Conservation (phyloP, 306 rosid genomes). For the Castanospermum australe region DNA sequence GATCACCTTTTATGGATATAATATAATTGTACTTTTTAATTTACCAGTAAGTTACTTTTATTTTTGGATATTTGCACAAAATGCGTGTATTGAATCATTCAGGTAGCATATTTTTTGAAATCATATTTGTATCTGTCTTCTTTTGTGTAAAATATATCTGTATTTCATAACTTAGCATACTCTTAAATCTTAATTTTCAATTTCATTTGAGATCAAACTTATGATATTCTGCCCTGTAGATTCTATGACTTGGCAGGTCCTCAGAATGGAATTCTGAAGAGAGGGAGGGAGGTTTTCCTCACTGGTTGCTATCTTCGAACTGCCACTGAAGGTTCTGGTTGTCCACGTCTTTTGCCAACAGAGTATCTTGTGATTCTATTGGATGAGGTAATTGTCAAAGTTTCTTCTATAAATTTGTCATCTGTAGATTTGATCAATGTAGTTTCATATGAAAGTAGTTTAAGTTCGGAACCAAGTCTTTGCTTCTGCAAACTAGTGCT, state of each 20-base stretch:
- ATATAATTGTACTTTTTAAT: background rate
- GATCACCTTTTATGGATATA: background rate
- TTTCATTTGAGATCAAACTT: constrained; percentile 12
- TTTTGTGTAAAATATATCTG: background rate
- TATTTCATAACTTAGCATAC: background rate
- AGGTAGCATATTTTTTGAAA: background rate
- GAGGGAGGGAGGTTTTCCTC: constrained; percentile 84
- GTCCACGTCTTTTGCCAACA: constrained; percentile 84
- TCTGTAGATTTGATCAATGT: constrained; percentile 9
- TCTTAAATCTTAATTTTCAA: constrained; percentile 7
- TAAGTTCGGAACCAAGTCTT: constrained; percentile 7
- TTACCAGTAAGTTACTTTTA: background rate
- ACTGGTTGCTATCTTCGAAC: constrained; percentile 94
- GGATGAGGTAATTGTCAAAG: constrained; percentile 64
- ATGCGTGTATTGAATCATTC: background rate
- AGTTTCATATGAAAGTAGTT: constrained; percentile 4
- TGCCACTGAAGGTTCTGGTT: constrained; percentile 61
- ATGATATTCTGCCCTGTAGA: constrained; percentile 43
- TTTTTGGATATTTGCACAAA: background rate
- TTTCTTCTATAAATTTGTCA: background rate
- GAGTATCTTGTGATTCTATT: constrained; percentile 79
- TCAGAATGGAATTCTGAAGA: constrained; percentile 71
- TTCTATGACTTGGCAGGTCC: constrained; percentile 65
- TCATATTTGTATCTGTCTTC: background rate
- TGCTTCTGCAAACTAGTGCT: constrained; percentile 10